Base-by-base conservation (phyloP, 208 protist species). In the Crithidia fasciculata region DNA sequence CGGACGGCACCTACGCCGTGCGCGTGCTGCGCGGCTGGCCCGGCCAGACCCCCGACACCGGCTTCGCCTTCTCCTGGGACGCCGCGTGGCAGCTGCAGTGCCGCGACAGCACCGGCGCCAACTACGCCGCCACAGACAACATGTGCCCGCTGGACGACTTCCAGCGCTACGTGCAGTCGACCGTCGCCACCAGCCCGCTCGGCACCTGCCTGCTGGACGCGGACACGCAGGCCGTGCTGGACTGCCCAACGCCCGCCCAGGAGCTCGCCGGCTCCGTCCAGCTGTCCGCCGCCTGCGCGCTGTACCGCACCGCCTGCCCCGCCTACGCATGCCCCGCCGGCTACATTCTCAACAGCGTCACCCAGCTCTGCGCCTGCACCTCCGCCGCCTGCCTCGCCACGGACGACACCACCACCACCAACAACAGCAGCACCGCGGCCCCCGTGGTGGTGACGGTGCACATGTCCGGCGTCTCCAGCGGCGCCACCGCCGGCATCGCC, bases 101-200 rank as follows among this genome's bases (percentile, higher is more conserved):
- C 69, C 79, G 82, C 53, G 50, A 81, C 54, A 68, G 62, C 53
- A 59, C 57, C 40, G 71, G 69, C 16, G 41, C 8, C 8, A 62
- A 72, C 37, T 91, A 88, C 69, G 40, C 72, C 39, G 83, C 83
- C 13, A 18, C 5, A n/a, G 57, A 78, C 60, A 87, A 84, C 74
- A 50, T 75, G 37, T 91, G 86, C 70, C 86, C 78, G 12, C 71
- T 80, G 50, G 69, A 69, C 50, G 86, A 91, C 74, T 91, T 91
- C 57, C 28, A 67, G 60, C 74, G 78, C 50, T 77, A 78, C 50
- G 63, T 87, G 18, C 43, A 79, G 52, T 64, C 62, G 52, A 81
- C 75, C 16, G 72, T 44, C 41, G 80, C 72, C 8, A 82, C 50
- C 45, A 66, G 73, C 67, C 69, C 74, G 36, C 56, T 28, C n/a